Percentiles rank a stretch among this genome's conserved stretches.
Evolutionary conservation across 805 yeast species (phyloP).

Genomic region (Zygoascus biomembranicola): DNA sequence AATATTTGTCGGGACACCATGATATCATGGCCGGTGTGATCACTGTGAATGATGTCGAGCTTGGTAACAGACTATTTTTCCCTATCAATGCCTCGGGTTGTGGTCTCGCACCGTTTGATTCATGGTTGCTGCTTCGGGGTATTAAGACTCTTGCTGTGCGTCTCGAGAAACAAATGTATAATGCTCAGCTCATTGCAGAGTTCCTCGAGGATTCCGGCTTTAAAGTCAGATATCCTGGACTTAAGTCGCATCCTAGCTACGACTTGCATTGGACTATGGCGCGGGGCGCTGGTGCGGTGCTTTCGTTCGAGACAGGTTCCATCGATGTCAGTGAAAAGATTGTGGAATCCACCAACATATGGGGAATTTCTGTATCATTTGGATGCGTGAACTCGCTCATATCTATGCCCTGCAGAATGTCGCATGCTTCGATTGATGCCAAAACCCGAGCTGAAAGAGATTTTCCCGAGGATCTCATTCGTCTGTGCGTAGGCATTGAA

Average conservation of each 20-base stretch:
- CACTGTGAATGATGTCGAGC: slow-evolving; percentile 53
- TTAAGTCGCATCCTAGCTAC: slow-evolving; percentile 72
- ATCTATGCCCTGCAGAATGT: slow-evolving; percentile 92
- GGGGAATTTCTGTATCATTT: slow-evolving; percentile 85
- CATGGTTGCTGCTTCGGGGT: slow-evolving; percentile 84
- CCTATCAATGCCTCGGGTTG: slow-evolving; percentile 86
- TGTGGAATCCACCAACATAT: slow-evolving; percentile 67
- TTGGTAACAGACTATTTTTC: slow-evolving; percentile 64
- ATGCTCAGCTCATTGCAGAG: slow-evolving; percentile 66
- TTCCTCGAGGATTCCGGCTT: slow-evolving; percentile 63
- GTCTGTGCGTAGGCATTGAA: slow-evolving; percentile 90
- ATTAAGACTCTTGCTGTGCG: slow-evolving; percentile 81
- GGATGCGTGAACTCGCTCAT: slow-evolving; percentile 91
- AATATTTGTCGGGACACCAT: slow-evolving; percentile 89
- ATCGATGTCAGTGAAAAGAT: slow-evolving; percentile 57
- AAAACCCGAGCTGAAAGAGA: slow-evolving; percentile 79
- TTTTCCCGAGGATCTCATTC: slow-evolving; percentile 84
- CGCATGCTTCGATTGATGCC: slow-evolving; percentile 93
- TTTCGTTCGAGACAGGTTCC: slow-evolving; percentile 81
- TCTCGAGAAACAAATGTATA: slow-evolving; percentile 78
- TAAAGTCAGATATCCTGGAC: slow-evolving; percentile 80
- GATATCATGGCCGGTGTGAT: slow-evolving; percentile 94
- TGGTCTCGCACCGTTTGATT: slow-evolving; percentile 88
- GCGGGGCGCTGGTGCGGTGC: slow-evolving; percentile 82
- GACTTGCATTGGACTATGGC: slow-evolving; percentile 70